Conservation (phyloP, 2,329 filamentous ascomycete genomes). For the Phialocephala subalpina region DNA sequence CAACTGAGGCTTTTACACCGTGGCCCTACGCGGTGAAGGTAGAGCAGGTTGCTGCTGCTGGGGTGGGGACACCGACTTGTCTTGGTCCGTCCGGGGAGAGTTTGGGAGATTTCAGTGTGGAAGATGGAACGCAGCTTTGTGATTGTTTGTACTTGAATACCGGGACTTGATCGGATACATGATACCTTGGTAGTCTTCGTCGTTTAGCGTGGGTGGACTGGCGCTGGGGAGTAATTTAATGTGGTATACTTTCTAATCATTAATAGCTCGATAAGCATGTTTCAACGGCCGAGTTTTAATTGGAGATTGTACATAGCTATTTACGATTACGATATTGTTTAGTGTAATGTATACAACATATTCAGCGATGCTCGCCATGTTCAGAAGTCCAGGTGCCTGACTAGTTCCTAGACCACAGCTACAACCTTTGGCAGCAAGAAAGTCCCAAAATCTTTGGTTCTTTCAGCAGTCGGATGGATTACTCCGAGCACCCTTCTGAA, state of each 20-base stretch:
- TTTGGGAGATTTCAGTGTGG: slow-evolving; percentile 49
- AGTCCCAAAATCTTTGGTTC: too few relatives aligned
- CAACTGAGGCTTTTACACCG: slow-evolving; percentile 43
- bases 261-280: not conserved
- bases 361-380: too few relatives aligned
- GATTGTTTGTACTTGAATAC: slow-evolving; percentile 41
- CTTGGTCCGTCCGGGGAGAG: slow-evolving; percentile 48
- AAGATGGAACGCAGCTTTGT: slow-evolving; percentile 29
- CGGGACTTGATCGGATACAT: slow-evolving; percentile 28
- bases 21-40: slow-evolving; percentile 69
- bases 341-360: too few relatives aligned
- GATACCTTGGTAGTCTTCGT: not conserved
- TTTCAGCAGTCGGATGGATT: too few relatives aligned
- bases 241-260: too few relatives aligned
- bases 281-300: not conserved
- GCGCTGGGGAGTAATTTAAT: not conserved
- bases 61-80: slow-evolving; percentile 61
- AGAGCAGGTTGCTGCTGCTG: slow-evolving; percentile 57
- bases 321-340: not conserved
- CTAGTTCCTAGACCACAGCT: too few relatives aligned
- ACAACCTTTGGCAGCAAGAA: too few relatives aligned
- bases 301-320: not conserved
- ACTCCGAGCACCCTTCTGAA: too few relatives aligned
- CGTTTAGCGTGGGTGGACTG: slow-evolving; percentile 3
- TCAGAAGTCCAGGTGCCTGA: too few relatives aligned